Conservation (phyloP, 2,329 filamentous ascomycete genomes). For the Colletotrichum sp. region DNA sequence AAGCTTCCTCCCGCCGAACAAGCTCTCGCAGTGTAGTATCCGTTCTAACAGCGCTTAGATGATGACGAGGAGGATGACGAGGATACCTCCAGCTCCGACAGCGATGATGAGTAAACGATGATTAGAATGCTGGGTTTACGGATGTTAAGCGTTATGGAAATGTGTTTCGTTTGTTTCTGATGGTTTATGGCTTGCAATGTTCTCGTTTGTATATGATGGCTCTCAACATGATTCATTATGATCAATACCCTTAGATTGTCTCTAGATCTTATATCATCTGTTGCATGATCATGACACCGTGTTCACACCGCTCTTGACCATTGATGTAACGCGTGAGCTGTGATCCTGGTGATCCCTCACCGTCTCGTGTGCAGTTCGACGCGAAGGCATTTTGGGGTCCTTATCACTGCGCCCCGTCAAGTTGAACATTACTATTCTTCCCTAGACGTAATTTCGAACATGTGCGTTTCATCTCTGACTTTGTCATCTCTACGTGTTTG, state of each 20-base stretch:
- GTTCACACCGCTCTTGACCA: neutral
- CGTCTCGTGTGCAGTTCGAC: neutral
- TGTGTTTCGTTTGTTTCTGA: neutral
- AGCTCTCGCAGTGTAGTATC: neutral
- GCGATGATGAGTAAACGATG: slow-evolving; percentile 10
- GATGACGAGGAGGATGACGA: slow-evolving; percentile 16
- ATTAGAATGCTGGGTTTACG: neutral
- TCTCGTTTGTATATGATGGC: slow-evolving; percentile 6
- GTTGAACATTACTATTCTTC: fast-evolving
- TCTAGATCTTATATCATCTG: slow-evolving; percentile 8
- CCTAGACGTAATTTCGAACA: fast-evolving
- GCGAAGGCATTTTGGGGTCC: neutral
- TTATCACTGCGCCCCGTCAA: fast-evolving
- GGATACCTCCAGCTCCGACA: slow-evolving; percentile 15
- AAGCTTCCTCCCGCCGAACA: neutral
- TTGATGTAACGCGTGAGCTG: neutral
- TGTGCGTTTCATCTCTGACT: neutral
- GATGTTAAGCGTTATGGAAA: slow-evolving; percentile 5
- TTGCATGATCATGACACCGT: neutral
- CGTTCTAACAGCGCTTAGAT: neutral
- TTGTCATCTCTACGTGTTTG: neutral
- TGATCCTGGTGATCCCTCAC: neutral
- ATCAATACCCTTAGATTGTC: slow-evolving; percentile 19
- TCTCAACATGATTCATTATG: slow-evolving; percentile 13
- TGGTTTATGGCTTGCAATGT: neutral